Conservation (phyloP, 148 eudicot genomes). For the Rhododendron vialii region DNA sequence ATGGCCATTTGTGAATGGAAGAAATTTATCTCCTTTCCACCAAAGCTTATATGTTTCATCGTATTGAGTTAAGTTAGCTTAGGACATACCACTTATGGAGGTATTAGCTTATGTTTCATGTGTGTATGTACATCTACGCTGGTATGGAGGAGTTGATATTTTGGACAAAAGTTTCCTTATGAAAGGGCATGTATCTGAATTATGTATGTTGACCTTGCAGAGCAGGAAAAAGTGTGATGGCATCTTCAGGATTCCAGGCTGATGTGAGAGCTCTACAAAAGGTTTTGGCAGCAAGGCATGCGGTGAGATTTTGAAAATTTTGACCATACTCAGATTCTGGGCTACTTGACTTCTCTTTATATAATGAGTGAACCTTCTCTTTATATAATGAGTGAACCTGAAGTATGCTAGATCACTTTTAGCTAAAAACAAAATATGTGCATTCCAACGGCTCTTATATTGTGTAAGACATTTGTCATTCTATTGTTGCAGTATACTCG, state of each 20-base stretch:
- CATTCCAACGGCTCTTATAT: not conserved
- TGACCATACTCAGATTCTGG: not conserved
- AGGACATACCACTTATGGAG: not conserved
- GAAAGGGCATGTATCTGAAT: not conserved
- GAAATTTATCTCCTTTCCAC: not conserved
- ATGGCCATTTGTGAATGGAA: too few relatives aligned
- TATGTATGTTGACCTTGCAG: conserved; percentile 36
- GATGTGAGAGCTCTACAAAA: conserved; percentile 94
- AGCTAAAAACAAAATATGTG: not conserved
- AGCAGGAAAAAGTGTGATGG: conserved; percentile 74
- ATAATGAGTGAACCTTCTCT: not conserved
- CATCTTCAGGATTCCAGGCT: conserved; percentile 97
- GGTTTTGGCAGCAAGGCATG: conserved; percentile 76
- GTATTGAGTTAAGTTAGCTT: not conserved
- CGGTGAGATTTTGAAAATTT: conserved; percentile 40
- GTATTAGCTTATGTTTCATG: not conserved
- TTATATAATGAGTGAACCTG: not conserved
- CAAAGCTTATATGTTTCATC: not conserved
- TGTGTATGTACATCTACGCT: not conserved
- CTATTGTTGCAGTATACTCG: not conserved
- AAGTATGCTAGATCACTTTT: not conserved
- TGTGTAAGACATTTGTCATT: not conserved
- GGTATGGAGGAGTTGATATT: not conserved
- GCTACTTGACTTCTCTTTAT: not conserved
- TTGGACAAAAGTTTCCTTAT: not conserved